Conservation (phyloP, 208 protist species). For the Acanthamoeba healyi region DNA sequence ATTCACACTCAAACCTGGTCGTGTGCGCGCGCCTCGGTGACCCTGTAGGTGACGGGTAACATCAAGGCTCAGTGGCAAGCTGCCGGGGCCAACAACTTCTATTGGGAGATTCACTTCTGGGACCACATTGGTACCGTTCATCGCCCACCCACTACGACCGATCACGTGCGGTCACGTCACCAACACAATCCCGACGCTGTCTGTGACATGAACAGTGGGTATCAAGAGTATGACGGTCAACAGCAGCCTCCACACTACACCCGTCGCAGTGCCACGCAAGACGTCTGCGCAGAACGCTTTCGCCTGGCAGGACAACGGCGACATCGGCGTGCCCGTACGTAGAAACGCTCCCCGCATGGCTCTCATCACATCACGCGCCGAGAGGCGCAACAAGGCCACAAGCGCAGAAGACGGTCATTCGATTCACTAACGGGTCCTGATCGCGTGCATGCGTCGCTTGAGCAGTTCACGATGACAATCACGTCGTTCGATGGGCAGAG, state of each 20-base stretch:
- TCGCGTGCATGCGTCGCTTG: neutral
- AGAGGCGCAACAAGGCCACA: no score
- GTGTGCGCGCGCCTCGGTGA: no score
- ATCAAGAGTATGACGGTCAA: conserved; percentile 4
- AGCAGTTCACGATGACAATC: conserved; percentile 36
- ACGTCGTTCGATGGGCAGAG: neutral
- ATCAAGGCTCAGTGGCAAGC: neutral
- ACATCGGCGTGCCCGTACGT: neutral
- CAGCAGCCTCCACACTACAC: neutral
- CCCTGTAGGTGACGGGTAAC: conserved; percentile 12
- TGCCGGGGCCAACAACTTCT: neutral
- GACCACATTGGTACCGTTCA: neutral
- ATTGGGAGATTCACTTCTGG: conserved; percentile 60
- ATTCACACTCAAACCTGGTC: no score
- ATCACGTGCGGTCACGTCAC: no score
- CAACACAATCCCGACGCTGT: no score
- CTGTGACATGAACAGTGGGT: neutral
- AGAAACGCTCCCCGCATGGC: no score
- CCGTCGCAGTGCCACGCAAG: neutral
- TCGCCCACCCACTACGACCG: no score
- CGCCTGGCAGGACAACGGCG: neutral
- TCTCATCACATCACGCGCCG: no score
- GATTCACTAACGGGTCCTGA: no score
- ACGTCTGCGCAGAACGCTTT: neutral
- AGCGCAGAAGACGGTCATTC: no score